Conservation (phyloP, 306 rosid genomes). For the Fragaria vesca region DNA sequence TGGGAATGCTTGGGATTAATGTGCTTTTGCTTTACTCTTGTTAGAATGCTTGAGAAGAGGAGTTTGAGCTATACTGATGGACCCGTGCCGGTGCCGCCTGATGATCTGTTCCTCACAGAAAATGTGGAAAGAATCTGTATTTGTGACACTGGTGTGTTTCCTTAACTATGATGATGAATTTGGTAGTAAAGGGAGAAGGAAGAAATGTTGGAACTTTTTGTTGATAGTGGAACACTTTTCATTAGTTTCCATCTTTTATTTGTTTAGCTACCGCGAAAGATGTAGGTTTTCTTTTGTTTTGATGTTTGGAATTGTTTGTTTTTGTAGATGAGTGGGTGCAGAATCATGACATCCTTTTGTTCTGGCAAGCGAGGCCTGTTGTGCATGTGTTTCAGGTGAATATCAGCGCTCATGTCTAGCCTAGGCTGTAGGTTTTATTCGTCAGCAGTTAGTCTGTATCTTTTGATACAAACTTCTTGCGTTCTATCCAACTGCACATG, state of each 20-base stretch:
- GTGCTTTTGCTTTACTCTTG: not conserved
- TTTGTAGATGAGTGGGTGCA: slow-evolving; percentile 69
- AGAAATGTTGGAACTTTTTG: no score
- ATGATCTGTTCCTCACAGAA: slow-evolving; percentile 64
- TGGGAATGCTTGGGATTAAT: not conserved
- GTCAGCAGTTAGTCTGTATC: not conserved
- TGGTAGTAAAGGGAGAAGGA: not conserved
- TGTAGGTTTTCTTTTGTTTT: slow-evolving; percentile 25
- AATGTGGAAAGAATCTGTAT: slow-evolving; percentile 73
- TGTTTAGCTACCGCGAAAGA: not conserved
- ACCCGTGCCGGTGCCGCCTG: slow-evolving; percentile 66
- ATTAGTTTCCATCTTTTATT: not conserved
- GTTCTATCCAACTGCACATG: not conserved
- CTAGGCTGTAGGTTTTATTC: not conserved
- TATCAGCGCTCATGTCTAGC: not conserved
- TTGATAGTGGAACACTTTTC: not conserved
- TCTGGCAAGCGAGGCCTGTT: slow-evolving; percentile 97
- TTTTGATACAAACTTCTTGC: not conserved
- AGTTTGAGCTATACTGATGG: slow-evolving; percentile 86
- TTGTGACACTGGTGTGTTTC: slow-evolving; percentile 63
- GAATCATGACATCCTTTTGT: slow-evolving; percentile 71
- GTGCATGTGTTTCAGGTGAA: slow-evolving; percentile 95
- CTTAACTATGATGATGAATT: not conserved
- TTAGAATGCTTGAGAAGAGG: slow-evolving; percentile 93
- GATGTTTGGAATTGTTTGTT: slow-evolving; percentile 16